A percentile compares a stretch with the other conserved stretches of the same genome.
phyloP scores from a whole-genome alignment of 495 filamentous ascomycete species.

The Aspergillus heteromorphus region DNA sequence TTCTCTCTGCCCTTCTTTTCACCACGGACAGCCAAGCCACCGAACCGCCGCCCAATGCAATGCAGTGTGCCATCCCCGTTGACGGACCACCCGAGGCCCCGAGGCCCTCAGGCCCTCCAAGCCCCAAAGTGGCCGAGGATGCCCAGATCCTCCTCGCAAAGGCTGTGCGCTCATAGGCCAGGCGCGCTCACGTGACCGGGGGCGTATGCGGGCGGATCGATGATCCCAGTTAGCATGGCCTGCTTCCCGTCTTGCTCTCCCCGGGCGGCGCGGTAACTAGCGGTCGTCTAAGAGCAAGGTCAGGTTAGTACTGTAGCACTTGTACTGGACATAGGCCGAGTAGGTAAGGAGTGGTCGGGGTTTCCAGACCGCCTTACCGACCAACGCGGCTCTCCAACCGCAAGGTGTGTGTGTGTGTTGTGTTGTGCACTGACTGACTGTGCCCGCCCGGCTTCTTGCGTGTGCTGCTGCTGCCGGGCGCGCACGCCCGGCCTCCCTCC shows the following conservation, averaged over 20 bases:
- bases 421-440: neutral
- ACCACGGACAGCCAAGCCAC: conserved; percentile 6
- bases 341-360: too few species aligned
- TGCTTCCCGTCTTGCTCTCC: conserved; percentile 14
- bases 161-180: conserved; percentile 19
- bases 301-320: neutral
- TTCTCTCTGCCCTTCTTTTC: conserved; percentile 3
- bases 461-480: too few species aligned
- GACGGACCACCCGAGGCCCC: conserved; percentile 10
- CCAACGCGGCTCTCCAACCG: conserved; percentile 2
- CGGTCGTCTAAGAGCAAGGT: neutral
- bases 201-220: conserved; percentile 36
- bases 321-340: too few species aligned
- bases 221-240: conserved; percentile 18
- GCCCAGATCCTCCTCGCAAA: conserved; percentile 9
- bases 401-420: neutral
- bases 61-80: conserved; percentile 9
- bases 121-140: conserved; percentile 13
- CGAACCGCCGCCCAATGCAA: conserved; percentile 10
- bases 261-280: conserved; percentile 12
- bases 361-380: conserved; percentile 7
- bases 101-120: conserved; percentile 7
- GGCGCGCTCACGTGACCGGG: conserved; percentile 32
- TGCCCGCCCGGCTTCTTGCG: neutral
- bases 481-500: too few species aligned